Conservation (phyloP, 2,329 filamentous ascomycete genomes). For the Coniosporium tulheliwenetii region DNA sequence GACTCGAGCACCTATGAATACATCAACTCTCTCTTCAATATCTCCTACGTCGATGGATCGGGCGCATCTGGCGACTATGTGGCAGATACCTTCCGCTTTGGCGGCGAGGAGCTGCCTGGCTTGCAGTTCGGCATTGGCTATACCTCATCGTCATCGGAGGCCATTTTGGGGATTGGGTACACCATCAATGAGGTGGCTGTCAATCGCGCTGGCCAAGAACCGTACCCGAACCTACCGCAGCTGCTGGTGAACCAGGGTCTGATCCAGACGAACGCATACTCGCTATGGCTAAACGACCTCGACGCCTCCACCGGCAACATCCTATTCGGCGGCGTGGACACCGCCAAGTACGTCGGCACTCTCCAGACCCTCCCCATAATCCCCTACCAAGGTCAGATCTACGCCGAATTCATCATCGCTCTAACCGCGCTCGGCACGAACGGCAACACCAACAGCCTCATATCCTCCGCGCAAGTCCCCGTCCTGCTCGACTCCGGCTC, state of each 20-base stretch:
- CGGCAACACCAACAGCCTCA: constrained; percentile 26
- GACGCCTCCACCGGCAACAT: constrained; percentile 53
- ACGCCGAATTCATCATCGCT: constrained; percentile 38
- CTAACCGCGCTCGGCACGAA: constrained; percentile 30
- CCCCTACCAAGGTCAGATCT: constrained; percentile 24
- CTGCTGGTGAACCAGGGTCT: constrained; percentile 45
- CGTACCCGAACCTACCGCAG: constrained; percentile 47
- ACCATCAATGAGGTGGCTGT: constrained; percentile 61
- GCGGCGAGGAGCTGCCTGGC: constrained; percentile 32
- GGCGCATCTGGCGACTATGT: constrained; percentile 67
- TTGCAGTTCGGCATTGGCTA: constrained; percentile 67
- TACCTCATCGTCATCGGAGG: constrained; percentile 40
- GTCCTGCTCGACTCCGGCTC: constrained; percentile 62
- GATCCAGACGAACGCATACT: constrained; percentile 51
- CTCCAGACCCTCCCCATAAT: constrained; percentile 47
- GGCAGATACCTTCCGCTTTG: constrained; percentile 53
- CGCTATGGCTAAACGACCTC: constrained; percentile 46
- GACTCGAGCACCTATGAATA: constrained; percentile 62
- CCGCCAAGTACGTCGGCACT: constrained; percentile 51
- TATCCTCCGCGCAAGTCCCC: constrained; percentile 25
- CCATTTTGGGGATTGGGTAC: constrained; percentile 80
- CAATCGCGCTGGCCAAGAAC: constrained; percentile 31
- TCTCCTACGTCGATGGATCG: constrained; percentile 72
- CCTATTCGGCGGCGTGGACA: constrained; percentile 70
- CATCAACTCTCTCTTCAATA: constrained; percentile 66